Evolutionary conservation across 2,329 filamentous ascomycete genomes (phyloP), one percentile per base, ranked within the genome.

Genomic region (Epichloe scottii): DNA sequence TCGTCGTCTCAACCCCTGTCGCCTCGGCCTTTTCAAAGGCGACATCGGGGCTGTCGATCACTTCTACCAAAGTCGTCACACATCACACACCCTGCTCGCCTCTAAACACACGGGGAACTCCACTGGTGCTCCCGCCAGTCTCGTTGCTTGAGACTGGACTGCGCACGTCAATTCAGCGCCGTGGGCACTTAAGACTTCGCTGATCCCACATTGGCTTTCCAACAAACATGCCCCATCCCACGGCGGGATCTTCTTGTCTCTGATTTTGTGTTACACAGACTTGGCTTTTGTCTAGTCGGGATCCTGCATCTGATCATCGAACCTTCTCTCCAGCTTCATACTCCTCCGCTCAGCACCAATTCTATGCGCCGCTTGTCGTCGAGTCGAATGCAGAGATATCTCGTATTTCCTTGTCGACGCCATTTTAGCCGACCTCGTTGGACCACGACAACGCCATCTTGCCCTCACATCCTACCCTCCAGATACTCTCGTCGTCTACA

Each of bases 151-250:
- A 62, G 64, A 65, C 61, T 60, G 61, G 62, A 63, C 65, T 67
- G 65, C 65, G 65, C 65, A 68, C 62, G 64, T 66, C 63, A 66
- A 66, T 65, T 64, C 40, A 23, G 57, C 64, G 53, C 55, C 59
- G 59, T 59, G 61, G 69, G 71, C 73, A 77, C 75, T 76, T 78
- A 78, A 78, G 67, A 76, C 72, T 71, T 73, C 72, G 75, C 74
- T 77, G 76, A 78, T 78, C 76, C 75, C 74, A 72, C 66, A 60
- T 64, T 60, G 61, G 58, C 56, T 56, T 40, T 56, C 62, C 59
- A 54, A 59, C 63, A 59, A 56, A 59, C 57, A 43, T 57, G 60
- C 56, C 61, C 61, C 57, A 65, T 61, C 62, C 66, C 61, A 52
- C 64, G 53, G 57, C 51, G 56, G 59, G 62, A 66, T 66, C 62